A percentile compares a stretch with the other conserved stretches of the same genome.
Conservation (phyloP, 2,329 filamentous ascomycete species). For the Verruconis gallopava region DNA sequence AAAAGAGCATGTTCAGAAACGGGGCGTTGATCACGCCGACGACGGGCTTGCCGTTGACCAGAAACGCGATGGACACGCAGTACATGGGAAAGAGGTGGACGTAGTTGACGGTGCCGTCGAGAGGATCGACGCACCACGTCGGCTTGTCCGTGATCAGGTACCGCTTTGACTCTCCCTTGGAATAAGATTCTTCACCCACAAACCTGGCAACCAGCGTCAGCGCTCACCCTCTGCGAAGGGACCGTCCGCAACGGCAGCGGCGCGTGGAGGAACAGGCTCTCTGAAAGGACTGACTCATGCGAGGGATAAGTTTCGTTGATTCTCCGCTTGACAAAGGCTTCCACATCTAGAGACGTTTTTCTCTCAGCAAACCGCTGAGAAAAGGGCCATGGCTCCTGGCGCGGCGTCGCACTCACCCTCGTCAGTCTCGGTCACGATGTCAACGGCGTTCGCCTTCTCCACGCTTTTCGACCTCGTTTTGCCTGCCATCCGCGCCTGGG, state of each 20-base stretch:
- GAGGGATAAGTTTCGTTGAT: constrained; percentile 49
- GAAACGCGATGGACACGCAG: constrained; percentile 63
- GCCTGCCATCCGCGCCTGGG: constrained; percentile 40
- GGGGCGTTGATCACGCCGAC: constrained; percentile 64
- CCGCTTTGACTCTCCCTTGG: constrained; percentile 50
- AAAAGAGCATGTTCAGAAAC: constrained; percentile 56
- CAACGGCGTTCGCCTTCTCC: constrained; percentile 65
- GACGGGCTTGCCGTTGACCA: constrained; percentile 44
- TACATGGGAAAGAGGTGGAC: constrained; percentile 72
- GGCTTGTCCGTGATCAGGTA: constrained; percentile 53
- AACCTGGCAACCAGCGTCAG: constrained; percentile 47
- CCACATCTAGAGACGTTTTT: too few species aligned
- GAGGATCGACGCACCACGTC: constrained; percentile 66
- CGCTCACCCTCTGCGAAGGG: background rate
- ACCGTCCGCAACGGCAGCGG: background rate
- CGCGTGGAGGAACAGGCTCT: too few species aligned
- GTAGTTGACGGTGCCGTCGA: constrained; percentile 70
- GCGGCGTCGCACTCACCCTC: constrained; percentile 41
- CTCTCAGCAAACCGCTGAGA: too few species aligned
- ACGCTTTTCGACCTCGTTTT: constrained; percentile 28
- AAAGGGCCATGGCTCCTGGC: too few species aligned
- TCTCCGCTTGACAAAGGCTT: constrained; percentile 51
- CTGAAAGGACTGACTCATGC: constrained; percentile 53
- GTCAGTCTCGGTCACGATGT: constrained; percentile 66
- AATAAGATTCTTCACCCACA: constrained; percentile 66